Evolutionary conservation across 2,329 filamentous ascomycete genomes (phyloP).

Genomic region (Myriosclerotinia scirpicola): DNA sequence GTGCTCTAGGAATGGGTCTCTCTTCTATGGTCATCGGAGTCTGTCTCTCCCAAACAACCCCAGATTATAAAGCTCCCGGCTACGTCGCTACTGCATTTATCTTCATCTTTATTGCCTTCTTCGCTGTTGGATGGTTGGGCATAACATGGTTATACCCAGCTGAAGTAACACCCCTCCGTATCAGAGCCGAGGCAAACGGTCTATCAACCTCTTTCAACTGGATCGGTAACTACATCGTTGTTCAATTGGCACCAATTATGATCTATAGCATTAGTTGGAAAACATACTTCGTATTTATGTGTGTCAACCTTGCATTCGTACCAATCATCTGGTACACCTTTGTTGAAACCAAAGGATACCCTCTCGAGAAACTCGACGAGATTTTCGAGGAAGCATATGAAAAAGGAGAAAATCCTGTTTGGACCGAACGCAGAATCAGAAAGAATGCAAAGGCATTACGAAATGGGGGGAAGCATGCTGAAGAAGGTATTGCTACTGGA

Average conservation of each 20-base stretch:
- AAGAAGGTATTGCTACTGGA: background rate
- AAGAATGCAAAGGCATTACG: conserved; percentile 5
- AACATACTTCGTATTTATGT: conserved; percentile 41
- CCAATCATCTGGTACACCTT: conserved; percentile 20
- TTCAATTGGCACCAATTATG: conserved; percentile 49
- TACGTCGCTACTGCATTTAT: conserved; percentile 41
- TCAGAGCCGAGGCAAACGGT: conserved; percentile 58
- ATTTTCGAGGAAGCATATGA: conserved; percentile 24
- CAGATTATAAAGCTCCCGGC: conserved; percentile 42
- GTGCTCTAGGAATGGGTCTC: conserved; percentile 55
- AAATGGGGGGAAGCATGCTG: conserved; percentile 2
- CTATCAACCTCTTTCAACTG: conserved; percentile 45
- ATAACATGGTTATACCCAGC: conserved; percentile 57
- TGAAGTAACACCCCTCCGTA: conserved; percentile 54
- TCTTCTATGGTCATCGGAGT: conserved; percentile 58
- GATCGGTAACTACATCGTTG: conserved; percentile 65
- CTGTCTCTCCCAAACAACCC: conserved; percentile 50
- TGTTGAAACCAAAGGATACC: conserved; percentile 22
- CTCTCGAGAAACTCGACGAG: conserved; percentile 17
- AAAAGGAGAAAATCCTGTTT: conserved; percentile 19
- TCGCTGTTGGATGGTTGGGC: conserved; percentile 53
- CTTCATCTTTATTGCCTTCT: conserved; percentile 55
- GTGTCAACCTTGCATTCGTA: conserved; percentile 19
- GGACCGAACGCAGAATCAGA: conserved; percentile 20
- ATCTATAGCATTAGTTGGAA: conserved; percentile 36